These are phyloP conservation scores for Batkoa obscura DNA, from an alignment of 371 early-diverging fungal species.

Conservation along the genomic window DNA sequence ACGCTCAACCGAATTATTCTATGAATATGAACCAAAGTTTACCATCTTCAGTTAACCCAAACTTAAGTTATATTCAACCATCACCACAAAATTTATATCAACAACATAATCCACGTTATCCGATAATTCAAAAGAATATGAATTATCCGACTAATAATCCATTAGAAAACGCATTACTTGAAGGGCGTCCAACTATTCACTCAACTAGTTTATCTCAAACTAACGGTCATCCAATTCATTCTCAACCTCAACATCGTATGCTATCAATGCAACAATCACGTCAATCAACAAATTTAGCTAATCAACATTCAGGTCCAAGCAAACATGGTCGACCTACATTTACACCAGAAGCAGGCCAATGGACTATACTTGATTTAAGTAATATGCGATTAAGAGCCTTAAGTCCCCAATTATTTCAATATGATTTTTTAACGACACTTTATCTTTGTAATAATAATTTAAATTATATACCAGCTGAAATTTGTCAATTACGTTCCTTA, in stretches of 20 bases:
- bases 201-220: too few species aligned
- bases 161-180: too few species aligned
- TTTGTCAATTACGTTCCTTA: constrained; percentile 41
- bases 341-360: constrained; percentile 14
- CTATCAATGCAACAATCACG: too few species aligned
- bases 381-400: constrained; percentile 80
- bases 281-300: too few species aligned
- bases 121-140: too few species aligned
- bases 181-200: too few species aligned
- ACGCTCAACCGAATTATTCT: not conserved
- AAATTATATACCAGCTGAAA: constrained; percentile 46
- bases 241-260: too few species aligned
- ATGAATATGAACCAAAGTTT: not conserved
- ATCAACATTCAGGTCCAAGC: too few species aligned
- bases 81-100: not conserved
- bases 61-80: not conserved
- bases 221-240: too few species aligned
- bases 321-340: not conserved
- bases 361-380: constrained; percentile 77
- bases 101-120: not conserved
- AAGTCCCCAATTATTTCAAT: constrained; percentile 48
- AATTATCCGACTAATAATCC: too few species aligned
- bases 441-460: constrained; percentile 90
- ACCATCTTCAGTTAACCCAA: not conserved
- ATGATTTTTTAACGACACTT: constrained; percentile 68